These are phyloP conservation scores for Saccharomycopsis selenospora DNA, from an alignment of 805 yeast genomes.

Conservation along the genomic window DNA sequence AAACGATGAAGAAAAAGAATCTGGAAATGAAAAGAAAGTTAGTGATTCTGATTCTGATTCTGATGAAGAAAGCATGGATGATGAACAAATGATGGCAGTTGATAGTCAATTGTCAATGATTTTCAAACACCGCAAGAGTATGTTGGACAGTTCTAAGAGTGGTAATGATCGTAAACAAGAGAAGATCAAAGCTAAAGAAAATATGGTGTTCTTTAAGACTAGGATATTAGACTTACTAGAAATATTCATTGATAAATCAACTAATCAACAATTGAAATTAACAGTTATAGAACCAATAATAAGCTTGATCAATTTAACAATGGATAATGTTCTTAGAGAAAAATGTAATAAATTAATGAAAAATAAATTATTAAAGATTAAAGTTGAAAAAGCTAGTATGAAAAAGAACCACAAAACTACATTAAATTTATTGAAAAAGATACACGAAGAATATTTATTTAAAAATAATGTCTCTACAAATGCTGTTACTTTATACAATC, in stretches of 20 bases:
- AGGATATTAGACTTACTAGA: constrained; percentile 75
- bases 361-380: constrained; percentile 47
- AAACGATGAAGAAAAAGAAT: constrained; percentile 42
- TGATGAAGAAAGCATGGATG: constrained; percentile 36
- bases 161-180: constrained; percentile 68
- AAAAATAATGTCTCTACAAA: constrained; percentile 30
- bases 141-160: constrained; percentile 41
- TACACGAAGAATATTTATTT: constrained; percentile 37
- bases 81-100: constrained; percentile 84
- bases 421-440: constrained; percentile 29
- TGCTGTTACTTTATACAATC: constrained; percentile 48
- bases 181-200: constrained; percentile 71
- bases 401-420: constrained; percentile 15
- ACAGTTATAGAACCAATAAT: constrained; percentile 49
- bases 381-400: constrained; percentile 22
- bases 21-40: constrained; percentile 43
- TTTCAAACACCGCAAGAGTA: constrained; percentile 74
- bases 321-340: constrained; percentile 62
- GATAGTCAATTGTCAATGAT: constrained; percentile 78
- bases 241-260: constrained; percentile 43
- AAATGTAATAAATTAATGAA: constrained; percentile 71
- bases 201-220: constrained; percentile 69
- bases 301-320: constrained; percentile 54
- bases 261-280: constrained; percentile 33
- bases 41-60: constrained; percentile 31